Conservation (phyloP, 768 basidiomycete genomes). For the Pleurotus ostreatus region DNA sequence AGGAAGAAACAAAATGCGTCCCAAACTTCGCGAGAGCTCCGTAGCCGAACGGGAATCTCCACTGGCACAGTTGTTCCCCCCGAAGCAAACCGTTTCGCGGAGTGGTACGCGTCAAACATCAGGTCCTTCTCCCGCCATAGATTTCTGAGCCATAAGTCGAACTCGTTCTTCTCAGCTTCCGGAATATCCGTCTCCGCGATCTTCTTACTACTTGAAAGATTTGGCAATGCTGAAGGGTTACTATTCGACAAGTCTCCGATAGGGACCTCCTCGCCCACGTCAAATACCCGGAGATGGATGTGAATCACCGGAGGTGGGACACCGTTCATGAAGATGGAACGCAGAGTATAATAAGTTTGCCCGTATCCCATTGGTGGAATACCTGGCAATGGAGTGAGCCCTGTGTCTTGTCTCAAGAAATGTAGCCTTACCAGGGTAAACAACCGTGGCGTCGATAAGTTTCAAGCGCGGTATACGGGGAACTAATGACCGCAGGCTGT, state of each 20-base stretch:
- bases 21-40: slow-evolving; percentile 48
- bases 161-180: slow-evolving; percentile 53
- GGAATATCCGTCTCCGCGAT: slow-evolving; percentile 46
- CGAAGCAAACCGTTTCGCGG: slow-evolving; percentile 41
- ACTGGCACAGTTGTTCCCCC: slow-evolving; percentile 22
- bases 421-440: slow-evolving; percentile 71
- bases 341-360: slow-evolving; percentile 84
- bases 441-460: slow-evolving; percentile 87
- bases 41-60: slow-evolving; percentile 59
- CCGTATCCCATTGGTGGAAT: slow-evolving; percentile 79
- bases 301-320: slow-evolving; percentile 83
- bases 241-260: slow-evolving; percentile 54
- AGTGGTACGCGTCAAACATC: slow-evolving; percentile 63
- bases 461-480: slow-evolving; percentile 74
- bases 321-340: slow-evolving; percentile 80
- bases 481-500: slow-evolving; percentile 75
- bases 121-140: slow-evolving; percentile 87
- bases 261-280: slow-evolving; percentile 63
- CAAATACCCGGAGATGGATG: slow-evolving; percentile 80
- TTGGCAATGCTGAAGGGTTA: slow-evolving; percentile 24
- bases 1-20: slow-evolving; percentile 71
- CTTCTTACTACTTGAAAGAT: slow-evolving; percentile 22
- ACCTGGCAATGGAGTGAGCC: slow-evolving; percentile 35
- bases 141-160: slow-evolving; percentile 80
- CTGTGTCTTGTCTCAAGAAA: neutral